These are phyloP conservation scores for Mycena vitilis DNA, from an alignment of 768 basidiomycete genomes.

Conservation along the genomic window DNA sequence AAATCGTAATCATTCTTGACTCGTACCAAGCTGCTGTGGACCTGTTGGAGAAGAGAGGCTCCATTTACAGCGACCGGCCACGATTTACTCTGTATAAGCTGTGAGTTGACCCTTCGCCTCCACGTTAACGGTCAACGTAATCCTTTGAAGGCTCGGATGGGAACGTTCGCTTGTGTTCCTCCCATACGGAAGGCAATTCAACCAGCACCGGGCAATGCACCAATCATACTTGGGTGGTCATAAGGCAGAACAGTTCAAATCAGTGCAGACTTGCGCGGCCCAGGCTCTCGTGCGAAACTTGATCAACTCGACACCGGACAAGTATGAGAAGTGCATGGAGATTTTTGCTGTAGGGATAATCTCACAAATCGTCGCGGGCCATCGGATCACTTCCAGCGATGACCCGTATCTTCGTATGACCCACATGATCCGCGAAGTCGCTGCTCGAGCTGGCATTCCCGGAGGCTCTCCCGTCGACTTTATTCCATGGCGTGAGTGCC, in stretches of 20 bases:
- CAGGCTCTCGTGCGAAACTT: conserved; percentile 15
- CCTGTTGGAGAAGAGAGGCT: conserved; percentile 53
- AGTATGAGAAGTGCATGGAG: conserved; percentile 6
- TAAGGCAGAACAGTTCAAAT: conserved; percentile 28
- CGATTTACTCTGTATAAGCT: conserved; percentile 38
- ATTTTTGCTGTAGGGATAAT: conserved; percentile 37
- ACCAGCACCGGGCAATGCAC: conserved; percentile 40
- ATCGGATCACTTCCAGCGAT: conserved; percentile 43
- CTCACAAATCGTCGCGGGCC: conserved; percentile 46
- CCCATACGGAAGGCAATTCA: conserved; percentile 42
- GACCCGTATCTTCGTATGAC: conserved; percentile 51
- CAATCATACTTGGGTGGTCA: conserved; percentile 42
- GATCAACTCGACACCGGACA: not conserved
- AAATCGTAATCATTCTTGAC: conserved; percentile 46
- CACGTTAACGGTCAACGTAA: not conserved
- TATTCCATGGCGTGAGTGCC: not conserved
- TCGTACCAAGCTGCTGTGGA: conserved; percentile 50
- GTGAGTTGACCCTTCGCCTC: conserved; percentile 18
- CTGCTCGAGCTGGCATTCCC: conserved; percentile 6
- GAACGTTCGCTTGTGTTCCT: conserved; percentile 29
- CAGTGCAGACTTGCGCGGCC: conserved; percentile 32
- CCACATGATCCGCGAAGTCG: conserved; percentile 42
- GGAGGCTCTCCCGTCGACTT: conserved; percentile 36
- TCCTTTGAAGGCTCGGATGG: conserved; percentile 33
- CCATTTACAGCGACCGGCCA: conserved; percentile 51